These are phyloP conservation scores for Eruca vesicaria DNA, from an alignment of 441 rosid genomes.

Conservation along the genomic window DNA sequence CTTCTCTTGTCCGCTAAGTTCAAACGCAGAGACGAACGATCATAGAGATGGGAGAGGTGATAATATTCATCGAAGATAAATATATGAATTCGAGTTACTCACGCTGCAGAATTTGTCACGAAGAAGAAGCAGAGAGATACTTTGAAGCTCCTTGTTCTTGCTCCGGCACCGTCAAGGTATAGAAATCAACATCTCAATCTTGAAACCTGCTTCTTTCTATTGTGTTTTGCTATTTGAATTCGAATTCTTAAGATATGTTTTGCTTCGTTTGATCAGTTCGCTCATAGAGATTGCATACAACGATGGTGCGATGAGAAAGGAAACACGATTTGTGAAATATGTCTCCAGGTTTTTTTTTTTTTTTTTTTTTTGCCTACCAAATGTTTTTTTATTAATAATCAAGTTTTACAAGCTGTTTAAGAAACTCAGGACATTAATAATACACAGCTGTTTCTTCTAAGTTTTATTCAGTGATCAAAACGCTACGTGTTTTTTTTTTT, in stretches of 20 bases:
- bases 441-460: too few relatives aligned
- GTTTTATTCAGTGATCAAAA: too few relatives aligned
- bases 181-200: background rate
- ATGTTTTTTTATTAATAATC: too few relatives aligned
- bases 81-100: constrained; percentile 37
- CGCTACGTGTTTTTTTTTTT: too few relatives aligned
- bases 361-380: too few relatives aligned
- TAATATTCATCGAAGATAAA: constrained; percentile 47
- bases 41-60: constrained; percentile 55
- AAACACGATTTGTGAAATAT: constrained; percentile 85
- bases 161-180: constrained; percentile 86
- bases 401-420: too few relatives aligned
- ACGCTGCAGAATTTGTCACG: constrained; percentile 82
- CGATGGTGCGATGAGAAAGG: constrained; percentile 98
- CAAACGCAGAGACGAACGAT: background rate
- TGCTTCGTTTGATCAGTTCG: constrained; percentile 51
- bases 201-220: background rate
- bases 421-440: too few relatives aligned
- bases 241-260: too few relatives aligned
- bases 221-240: background rate
- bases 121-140: constrained; percentile 62
- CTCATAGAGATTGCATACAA: constrained; percentile 95
- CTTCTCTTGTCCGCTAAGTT: background rate
- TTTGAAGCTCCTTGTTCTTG: constrained; percentile 96
- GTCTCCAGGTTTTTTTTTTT: constrained; percentile 97